Evolutionary conservation across 2,329 filamentous ascomycete species (phyloP).

Genomic region (Diaporthe aspalathi): DNA sequence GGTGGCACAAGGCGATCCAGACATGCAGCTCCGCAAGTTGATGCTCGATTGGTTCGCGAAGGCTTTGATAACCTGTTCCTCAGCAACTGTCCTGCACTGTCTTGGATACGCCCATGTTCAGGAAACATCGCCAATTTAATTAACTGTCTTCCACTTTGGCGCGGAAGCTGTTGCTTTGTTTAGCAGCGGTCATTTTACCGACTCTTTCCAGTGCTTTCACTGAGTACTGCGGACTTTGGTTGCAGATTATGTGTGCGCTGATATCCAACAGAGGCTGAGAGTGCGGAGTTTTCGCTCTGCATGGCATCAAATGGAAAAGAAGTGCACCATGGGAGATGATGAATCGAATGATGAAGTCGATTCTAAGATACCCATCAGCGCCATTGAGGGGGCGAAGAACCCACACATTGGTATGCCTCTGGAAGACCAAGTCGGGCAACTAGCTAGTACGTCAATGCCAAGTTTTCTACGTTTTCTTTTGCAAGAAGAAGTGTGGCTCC

Average conservation of each 20-base stretch:
- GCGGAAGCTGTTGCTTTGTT: not conserved
- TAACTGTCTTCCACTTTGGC: too few species aligned
- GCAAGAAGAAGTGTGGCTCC: not conserved
- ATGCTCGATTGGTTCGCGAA: conserved; percentile 4
- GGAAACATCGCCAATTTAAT: too few species aligned
- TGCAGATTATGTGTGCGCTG: not conserved
- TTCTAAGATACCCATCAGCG: not conserved
- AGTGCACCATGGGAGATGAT: not conserved
- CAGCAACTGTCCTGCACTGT: too few species aligned
- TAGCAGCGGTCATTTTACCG: too few species aligned
- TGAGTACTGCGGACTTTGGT: rapidly evolving
- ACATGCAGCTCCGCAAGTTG: not conserved
- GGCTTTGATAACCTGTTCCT: not conserved
- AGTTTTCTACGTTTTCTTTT: too few species aligned
- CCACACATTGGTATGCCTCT: not conserved
- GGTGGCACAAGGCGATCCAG: not conserved
- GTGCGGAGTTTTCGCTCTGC: not conserved
- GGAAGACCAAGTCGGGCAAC: not conserved
- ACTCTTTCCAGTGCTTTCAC: not conserved
- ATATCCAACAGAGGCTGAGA: not conserved
- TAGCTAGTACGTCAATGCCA: not conserved
- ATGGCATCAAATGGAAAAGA: not conserved
- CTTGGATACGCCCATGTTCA: too few species aligned
- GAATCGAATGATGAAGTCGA: not conserved
- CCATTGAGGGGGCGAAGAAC: not conserved